A percentile compares a stretch with the other conserved stretches of the same genome.
Conservation (phyloP, 805 yeast species). For the Pichia nanzhaoensis region DNA sequence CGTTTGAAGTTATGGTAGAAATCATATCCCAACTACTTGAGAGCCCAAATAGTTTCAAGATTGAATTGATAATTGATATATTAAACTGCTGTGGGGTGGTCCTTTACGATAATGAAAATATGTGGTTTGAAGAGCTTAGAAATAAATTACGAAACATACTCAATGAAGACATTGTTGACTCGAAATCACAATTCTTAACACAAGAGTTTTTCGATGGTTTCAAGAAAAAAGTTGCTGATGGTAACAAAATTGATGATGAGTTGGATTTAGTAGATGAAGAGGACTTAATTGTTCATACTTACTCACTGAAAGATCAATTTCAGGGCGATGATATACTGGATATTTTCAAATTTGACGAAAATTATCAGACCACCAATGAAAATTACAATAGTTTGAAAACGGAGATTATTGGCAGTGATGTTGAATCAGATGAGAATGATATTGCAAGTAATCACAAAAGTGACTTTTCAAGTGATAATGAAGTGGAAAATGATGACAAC, state of each 20-base stretch:
- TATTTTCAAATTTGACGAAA: conserved; percentile 41
- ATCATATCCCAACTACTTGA: conserved; percentile 41
- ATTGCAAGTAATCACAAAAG: conserved; percentile 11
- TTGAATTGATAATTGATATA: conserved; percentile 47
- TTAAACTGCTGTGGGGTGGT: conserved; percentile 47
- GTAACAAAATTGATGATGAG: conserved; percentile 36
- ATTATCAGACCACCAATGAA: conserved; percentile 44
- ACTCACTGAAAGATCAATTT: conserved; percentile 47
- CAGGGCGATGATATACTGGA: conserved; percentile 42
- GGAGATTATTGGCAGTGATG: conserved; percentile 39
- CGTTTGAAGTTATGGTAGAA: conserved; percentile 49
- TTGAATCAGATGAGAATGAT: conserved; percentile 24
- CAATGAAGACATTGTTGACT: conserved; percentile 44
- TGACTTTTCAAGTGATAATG: conserved; percentile 16
- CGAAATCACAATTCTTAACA: conserved; percentile 39
- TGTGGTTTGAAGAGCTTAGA: conserved; percentile 35
- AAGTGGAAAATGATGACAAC: conserved; percentile 22
- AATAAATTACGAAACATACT: conserved; percentile 56
- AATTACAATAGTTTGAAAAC: conserved; percentile 37
- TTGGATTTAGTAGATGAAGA: conserved; percentile 61
- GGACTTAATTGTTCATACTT: conserved; percentile 49
- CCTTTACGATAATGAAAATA: conserved; percentile 35
- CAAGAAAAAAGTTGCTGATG: conserved; percentile 34
- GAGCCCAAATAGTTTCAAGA: conserved; percentile 42
- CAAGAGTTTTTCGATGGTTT: conserved; percentile 48